These are phyloP conservation scores for Trichosanthes truncata DNA, from an alignment of 306 rosid genomes.

Conservation along the genomic window DNA sequence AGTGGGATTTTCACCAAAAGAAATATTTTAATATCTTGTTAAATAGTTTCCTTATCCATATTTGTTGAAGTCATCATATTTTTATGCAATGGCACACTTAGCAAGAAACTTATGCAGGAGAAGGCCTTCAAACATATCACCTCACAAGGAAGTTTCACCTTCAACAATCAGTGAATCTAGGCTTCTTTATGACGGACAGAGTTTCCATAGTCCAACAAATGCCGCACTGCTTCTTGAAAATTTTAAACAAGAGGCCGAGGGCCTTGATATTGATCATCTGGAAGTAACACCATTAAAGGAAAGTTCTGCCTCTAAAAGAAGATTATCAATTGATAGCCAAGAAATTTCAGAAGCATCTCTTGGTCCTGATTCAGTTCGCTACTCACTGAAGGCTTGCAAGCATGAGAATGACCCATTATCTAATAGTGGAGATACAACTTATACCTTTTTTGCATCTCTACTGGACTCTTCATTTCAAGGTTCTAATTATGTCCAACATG, in stretches of 20 bases:
- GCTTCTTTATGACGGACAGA: slow-evolving; percentile 56
- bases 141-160: slow-evolving; percentile 35
- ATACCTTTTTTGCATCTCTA: slow-evolving; percentile 57
- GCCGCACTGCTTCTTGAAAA: slow-evolving; percentile 87
- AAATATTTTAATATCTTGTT: neutral
- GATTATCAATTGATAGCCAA: slow-evolving; percentile 33
- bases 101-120: slow-evolving; percentile 46
- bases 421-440: slow-evolving; percentile 60
- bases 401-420: slow-evolving; percentile 53
- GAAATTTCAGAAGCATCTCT: slow-evolving; percentile 40
- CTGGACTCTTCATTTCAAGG: slow-evolving; percentile 87
- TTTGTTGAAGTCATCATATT: neutral
- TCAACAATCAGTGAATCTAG: slow-evolving; percentile 49
- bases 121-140: slow-evolving; percentile 44
- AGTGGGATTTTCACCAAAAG: neutral
- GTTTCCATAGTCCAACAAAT: slow-evolving; percentile 78
- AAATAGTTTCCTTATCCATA: neutral
- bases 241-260: slow-evolving; percentile 66
- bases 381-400: slow-evolving; percentile 51
- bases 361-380: slow-evolving; percentile 45
- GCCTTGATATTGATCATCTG: slow-evolving; percentile 33
- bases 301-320: slow-evolving; percentile 37
- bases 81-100: neutral
- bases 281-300: slow-evolving; percentile 42
- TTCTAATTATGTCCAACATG: slow-evolving; percentile 17